Conservation (phyloP, 192 early-diverging fungal species). For the Geranomyces variabilis region DNA sequence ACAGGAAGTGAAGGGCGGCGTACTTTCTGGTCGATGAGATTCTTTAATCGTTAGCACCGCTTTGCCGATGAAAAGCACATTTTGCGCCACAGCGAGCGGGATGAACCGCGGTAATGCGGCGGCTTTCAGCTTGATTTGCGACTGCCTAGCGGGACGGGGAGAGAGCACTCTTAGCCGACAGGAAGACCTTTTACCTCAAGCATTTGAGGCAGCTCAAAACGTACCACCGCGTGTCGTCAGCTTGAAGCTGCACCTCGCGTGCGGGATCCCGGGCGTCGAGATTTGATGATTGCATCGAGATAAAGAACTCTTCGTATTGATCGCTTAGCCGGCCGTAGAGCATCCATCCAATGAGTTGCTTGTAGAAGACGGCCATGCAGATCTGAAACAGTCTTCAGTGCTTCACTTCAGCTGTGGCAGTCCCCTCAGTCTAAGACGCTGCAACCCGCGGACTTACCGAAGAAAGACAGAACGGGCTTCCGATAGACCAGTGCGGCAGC, state of each 20-base stretch:
- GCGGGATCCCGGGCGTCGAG: background rate
- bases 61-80: conserved; percentile 72
- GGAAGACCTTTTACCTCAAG: too few species aligned
- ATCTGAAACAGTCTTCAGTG: conserved; percentile 16
- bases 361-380: conserved; percentile 50
- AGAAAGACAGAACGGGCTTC: conserved; percentile 15
- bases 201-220: too few species aligned
- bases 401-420: too few species aligned
- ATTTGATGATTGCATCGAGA: conserved; percentile 31
- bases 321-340: conserved; percentile 68
- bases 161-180: background rate
- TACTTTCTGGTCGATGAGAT: conserved; percentile 32
- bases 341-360: conserved; percentile 68
- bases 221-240: conserved; percentile 35
- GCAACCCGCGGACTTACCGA: background rate
- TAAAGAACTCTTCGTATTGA: conserved; percentile 69
- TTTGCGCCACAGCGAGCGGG: conserved; percentile 52
- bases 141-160: conserved; percentile 51
- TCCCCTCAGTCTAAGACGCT: background rate
- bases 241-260: conserved; percentile 5
- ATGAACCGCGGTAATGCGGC: conserved; percentile 57
- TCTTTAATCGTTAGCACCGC: conserved; percentile 57
- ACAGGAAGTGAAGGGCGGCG: too few species aligned
- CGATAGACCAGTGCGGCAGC: conserved; percentile 54
- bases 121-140: conserved; percentile 51